A percentile compares a stretch with the other conserved stretches of the same genome.
Evolutionary conservation across 2,329 filamentous ascomycete genomes (phyloP).

Genomic region (Monilinia fructicola): DNA sequence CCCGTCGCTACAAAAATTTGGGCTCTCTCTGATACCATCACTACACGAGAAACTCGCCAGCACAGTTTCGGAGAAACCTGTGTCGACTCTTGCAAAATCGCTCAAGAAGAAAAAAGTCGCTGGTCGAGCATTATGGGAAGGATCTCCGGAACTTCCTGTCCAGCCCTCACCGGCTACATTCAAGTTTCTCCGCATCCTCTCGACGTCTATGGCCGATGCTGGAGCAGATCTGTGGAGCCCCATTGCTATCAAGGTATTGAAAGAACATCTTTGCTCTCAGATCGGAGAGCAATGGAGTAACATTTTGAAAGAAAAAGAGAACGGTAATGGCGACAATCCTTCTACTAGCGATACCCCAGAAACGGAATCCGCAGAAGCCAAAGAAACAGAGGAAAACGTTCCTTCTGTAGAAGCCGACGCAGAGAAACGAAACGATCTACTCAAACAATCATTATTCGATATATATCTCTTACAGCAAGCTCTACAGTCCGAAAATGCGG

Average conservation of each 20-base stretch:
- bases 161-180: constrained; percentile 78
- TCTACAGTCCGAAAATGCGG: constrained; percentile 42
- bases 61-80: constrained; percentile 50
- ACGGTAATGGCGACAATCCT: constrained; percentile 26
- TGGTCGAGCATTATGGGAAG: constrained; percentile 76
- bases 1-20: constrained; percentile 54
- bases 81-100: constrained; percentile 50
- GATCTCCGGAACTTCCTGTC: constrained; percentile 68
- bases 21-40: constrained; percentile 58
- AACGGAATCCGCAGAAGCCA: background rate
- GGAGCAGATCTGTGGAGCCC: constrained; percentile 83
- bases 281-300: constrained; percentile 48
- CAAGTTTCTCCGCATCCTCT: constrained; percentile 65
- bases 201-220: constrained; percentile 63
- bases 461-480: constrained; percentile 51
- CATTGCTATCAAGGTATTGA: constrained; percentile 62
- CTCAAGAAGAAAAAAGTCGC: constrained; percentile 52
- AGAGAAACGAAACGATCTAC: constrained; percentile 45
- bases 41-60: constrained; percentile 63
- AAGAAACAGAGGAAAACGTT: background rate
- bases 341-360: constrained; percentile 7
- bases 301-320: constrained; percentile 28
- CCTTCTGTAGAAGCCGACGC: constrained; percentile 21
- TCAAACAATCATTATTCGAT: constrained; percentile 63
- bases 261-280: constrained; percentile 52